Evolutionary conservation across 2,329 filamentous ascomycete genomes (phyloP), one percentile per base, ranked within the genome.

Genomic region (Tolypocladium endophyticum): DNA sequence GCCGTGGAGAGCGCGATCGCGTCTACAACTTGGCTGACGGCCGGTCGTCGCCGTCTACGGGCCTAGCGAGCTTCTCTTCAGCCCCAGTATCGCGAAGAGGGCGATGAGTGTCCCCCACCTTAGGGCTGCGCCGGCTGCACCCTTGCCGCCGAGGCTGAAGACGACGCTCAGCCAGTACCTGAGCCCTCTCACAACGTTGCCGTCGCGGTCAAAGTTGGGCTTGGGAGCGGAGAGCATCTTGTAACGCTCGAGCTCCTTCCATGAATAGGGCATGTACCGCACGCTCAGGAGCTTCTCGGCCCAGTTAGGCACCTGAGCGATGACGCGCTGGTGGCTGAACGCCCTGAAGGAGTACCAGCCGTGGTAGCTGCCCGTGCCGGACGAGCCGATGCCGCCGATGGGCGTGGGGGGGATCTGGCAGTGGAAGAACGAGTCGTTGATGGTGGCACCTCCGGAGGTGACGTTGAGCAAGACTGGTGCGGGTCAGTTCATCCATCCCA

Each of bases 181-280:
- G 4, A 82, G 53, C 1, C 83, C 81, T 61, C 73, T 76, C 64
- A 79, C 69, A 59, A 78, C 74, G 39, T 76, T 77, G 63, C 85
- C 84, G 60, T 81, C 72, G 66, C 86, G 82, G 71, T 87, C 83
- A 69, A 88, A 88, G 71, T 85, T 78, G 63, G 85, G 83, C 69
- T 76, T 80, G 63, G 69, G 60, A 25, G 66, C 65, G 56, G 76
- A 75, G 64, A 83, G 69, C 52, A 72, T 70, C 56, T 75, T 66
- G 62, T 81, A 72, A 55, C 77, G 72, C 53, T 73, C 71, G 60
- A 84, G 74, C 62, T 81, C 72, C 20, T 66, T 68, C 66, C 70
- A 70, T 41, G 74, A 73, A 72, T 86, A 87, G 3, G 86, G 86
- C 75, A 86, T 82, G 74, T 88, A 88, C 62, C 90, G 82, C 58